A percentile compares a stretch with the other conserved stretches of the same genome.
Conservation (phyloP, 495 filamentous ascomycete genomes). For the Talaromyces liani region DNA sequence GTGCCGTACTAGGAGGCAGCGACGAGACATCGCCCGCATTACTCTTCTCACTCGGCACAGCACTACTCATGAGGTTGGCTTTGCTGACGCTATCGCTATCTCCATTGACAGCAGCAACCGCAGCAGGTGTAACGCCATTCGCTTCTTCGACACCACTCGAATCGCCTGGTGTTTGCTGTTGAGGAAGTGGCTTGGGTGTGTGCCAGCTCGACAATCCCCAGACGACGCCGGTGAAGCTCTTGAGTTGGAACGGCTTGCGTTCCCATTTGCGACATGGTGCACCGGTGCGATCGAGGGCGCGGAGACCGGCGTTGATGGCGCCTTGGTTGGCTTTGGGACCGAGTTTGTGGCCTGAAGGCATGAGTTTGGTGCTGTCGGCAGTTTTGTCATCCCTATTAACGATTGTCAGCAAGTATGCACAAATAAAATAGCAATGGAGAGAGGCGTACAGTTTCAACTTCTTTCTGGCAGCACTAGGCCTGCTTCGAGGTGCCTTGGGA, state of each 20-base stretch:
- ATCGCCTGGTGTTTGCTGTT: slow-evolving; percentile 24
- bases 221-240: slow-evolving; percentile 84
- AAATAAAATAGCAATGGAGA: slow-evolving; percentile 14
- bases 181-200: slow-evolving; percentile 43
- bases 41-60: slow-evolving; percentile 60
- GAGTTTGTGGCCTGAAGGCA: slow-evolving; percentile 59
- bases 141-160: slow-evolving; percentile 29
- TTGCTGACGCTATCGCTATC: slow-evolving; percentile 61
- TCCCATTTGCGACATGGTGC: slow-evolving; percentile 89
- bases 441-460: slow-evolving; percentile 79
- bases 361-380: slow-evolving; percentile 39
- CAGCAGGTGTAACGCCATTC: slow-evolving; percentile 21
- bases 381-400: slow-evolving; percentile 51
- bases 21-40: slow-evolving; percentile 47
- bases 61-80: slow-evolving; percentile 50
- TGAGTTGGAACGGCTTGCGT: slow-evolving; percentile 70
- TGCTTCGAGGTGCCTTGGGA: slow-evolving; percentile 53
- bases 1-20: slow-evolving; percentile 31
- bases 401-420: slow-evolving; percentile 13
- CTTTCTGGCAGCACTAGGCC: slow-evolving; percentile 94
- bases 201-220: slow-evolving; percentile 86
- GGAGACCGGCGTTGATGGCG: slow-evolving; percentile 92
- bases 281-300: slow-evolving; percentile 83
- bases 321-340: slow-evolving; percentile 97
- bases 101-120: slow-evolving; percentile 36